Evolutionary conservation across 129 eudicot species (phyloP).

Genomic region (Arctium lappa): DNA sequence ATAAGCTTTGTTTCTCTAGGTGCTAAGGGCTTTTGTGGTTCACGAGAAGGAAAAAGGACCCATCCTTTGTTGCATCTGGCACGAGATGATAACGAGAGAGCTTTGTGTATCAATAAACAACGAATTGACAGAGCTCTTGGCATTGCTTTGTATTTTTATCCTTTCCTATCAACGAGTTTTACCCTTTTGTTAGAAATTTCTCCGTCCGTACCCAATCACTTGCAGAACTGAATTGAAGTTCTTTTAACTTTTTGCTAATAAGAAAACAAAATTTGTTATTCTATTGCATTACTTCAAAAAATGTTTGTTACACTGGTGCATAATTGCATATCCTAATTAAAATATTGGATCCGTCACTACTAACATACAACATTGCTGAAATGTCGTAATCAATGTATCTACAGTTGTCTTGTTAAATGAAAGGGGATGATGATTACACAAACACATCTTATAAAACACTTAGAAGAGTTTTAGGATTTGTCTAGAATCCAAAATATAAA

Average conservation of each 20-base stretch:
- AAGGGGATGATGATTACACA: neutral
- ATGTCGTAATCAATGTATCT: no score
- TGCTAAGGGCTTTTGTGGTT: neutral
- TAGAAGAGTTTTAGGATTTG: no score
- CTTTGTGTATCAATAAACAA: neutral
- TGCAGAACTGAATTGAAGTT: neutral
- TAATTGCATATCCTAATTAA: neutral
- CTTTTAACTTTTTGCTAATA: neutral
- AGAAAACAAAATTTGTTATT: neutral
- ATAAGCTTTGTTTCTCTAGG: neutral
- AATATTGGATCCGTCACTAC: neutral
- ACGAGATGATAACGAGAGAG: neutral
- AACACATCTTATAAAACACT: no score
- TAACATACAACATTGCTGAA: neutral
- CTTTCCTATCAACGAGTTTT: neutral
- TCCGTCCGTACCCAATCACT: neutral
- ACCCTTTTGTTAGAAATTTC: neutral
- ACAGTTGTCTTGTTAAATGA: no score
- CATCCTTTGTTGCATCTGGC: neutral
- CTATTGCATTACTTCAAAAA: no score
- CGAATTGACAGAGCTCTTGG: neutral
- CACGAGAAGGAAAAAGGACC: neutral
- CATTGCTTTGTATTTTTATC: neutral
- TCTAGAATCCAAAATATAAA: no score
- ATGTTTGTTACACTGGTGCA: neutral